Base-by-base conservation (phyloP, 2,329 filamentous ascomycete genomes). In the Aureobasidium sp. region DNA sequence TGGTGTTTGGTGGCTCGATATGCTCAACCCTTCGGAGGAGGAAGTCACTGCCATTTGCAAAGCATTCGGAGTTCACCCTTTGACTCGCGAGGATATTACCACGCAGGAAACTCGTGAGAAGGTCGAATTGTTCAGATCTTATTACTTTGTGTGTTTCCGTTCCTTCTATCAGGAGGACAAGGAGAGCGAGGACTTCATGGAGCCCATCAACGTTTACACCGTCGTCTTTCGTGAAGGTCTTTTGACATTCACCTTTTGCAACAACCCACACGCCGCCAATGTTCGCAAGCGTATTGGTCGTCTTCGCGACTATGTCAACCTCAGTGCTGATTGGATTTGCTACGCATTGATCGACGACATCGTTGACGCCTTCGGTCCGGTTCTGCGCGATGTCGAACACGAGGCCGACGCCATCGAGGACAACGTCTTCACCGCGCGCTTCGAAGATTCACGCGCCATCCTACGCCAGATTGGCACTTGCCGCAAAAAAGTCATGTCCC, bases 281-380 rank as follows among this genome's bases (percentile, higher is more conserved):
- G 93, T 98, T 22, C 84, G 91, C 60, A 90, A 87, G 75, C 84
- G 93, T 69, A 97, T 98, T 63, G 85, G 88, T 21, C 86, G 89
- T 61, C 77, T 98, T 53, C 91, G 95, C 65, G 93, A 98, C 65
- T 97, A 96, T 65, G 87, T 97, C 62, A 85, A 90, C 57, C 78
- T 98, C 34, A 95, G 89, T 66, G 90, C 90, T 61, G 93, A 98
- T 71, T 98, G 94, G 91, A 94, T 97, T 62, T 98, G 93, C 75
- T 98, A 98, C 67, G 93, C 93, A 38, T 79, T 98, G 65, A 97
- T 98, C 66, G 93, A 98, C 69, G 89, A 98, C 66, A 98, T 98
- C 65, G 93, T 97, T 56, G 93, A 98, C 72, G 88, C 83, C 19
- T 98, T 97, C 64, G 90, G 87, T 0, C 91, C 91, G 12, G 84